phyloP scores from a whole-genome alignment of 2,329 filamentous ascomycete species.

The Neofusicoccum kwambonambiense region DNA sequence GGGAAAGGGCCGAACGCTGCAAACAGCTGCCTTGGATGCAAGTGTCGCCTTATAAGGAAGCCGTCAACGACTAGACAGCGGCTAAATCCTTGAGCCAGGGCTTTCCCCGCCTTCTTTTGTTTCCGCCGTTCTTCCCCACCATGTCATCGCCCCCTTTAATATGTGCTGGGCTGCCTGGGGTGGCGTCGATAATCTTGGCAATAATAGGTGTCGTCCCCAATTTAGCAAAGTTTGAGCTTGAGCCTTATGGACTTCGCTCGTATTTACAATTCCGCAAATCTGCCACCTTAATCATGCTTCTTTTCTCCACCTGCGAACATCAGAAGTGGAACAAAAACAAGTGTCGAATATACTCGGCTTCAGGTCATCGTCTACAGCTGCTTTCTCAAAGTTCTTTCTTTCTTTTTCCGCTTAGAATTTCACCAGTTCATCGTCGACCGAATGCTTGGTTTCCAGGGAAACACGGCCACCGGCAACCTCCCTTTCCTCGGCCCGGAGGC shows the following conservation, averaged over 20 bases:
- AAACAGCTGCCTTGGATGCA: no score
- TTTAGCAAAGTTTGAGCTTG: neutral
- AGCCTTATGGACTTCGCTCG: neutral
- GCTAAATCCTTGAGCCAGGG: no score
- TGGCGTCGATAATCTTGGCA: neutral
- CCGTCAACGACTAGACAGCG: no score
- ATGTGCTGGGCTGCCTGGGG: neutral
- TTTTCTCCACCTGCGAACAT: neutral
- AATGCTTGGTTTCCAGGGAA: neutral
- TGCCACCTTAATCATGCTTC: neutral
- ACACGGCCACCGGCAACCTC: no score
- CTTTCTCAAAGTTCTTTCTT: neutral
- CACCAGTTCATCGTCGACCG: neutral
- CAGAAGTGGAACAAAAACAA: no score
- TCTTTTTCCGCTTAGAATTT: neutral
- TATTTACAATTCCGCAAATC: neutral
- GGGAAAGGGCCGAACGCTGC: no score
- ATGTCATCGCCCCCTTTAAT: neutral
- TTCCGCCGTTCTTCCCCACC: neutral
- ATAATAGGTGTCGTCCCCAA: neutral
- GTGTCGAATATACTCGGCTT: no score
- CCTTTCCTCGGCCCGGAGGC: neutral
- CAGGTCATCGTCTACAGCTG: no score
- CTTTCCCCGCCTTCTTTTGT: neutral
- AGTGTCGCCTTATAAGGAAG: no score